Conservation (phyloP, 768 basidiomycete species). For the Grammothele lineata region DNA sequence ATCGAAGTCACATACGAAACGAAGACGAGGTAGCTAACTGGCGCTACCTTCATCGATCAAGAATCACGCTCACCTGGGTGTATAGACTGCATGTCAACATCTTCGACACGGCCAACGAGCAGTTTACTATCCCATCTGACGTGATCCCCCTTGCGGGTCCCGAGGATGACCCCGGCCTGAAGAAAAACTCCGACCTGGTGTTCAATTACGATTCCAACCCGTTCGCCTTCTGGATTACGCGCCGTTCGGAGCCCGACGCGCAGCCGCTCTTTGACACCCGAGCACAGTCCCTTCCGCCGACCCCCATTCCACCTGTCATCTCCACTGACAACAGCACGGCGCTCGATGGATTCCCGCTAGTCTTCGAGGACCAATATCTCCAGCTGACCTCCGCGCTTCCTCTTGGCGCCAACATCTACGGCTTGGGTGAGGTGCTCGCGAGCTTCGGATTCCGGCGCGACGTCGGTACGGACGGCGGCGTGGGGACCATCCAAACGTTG, state of each 20-base stretch:
- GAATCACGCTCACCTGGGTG: slow-evolving; percentile 39
- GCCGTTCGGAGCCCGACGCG: slow-evolving; percentile 51
- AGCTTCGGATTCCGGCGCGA: slow-evolving; percentile 66
- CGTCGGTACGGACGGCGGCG: slow-evolving; percentile 43
- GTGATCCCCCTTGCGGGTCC: slow-evolving; percentile 35
- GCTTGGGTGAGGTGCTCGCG: slow-evolving; percentile 69
- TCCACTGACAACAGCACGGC: slow-evolving; percentile 47
- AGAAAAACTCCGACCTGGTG: slow-evolving; percentile 51
- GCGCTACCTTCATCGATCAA: not conserved
- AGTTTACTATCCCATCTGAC: slow-evolving; percentile 63
- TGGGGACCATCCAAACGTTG: slow-evolving; percentile 59
- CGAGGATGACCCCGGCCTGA: slow-evolving; percentile 18
- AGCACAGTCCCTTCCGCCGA: slow-evolving; percentile 51
- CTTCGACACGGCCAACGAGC: slow-evolving; percentile 52
- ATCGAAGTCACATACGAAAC: slow-evolving; percentile 63
- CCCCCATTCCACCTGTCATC: slow-evolving; percentile 56
- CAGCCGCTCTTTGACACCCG: slow-evolving; percentile 71
- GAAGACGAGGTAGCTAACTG: slow-evolving; percentile 40
- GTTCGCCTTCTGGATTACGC: slow-evolving; percentile 80
- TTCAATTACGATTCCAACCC: slow-evolving; percentile 65
- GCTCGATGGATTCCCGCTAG: slow-evolving; percentile 60
- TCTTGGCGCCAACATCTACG: slow-evolving; percentile 67
- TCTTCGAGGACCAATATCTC: slow-evolving; percentile 80
- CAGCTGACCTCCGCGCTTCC: slow-evolving; percentile 71
- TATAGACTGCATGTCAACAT: slow-evolving; percentile 65